Evolutionary conservation across 2,329 filamentous ascomycete genomes (phyloP), one percentile per base, ranked within the genome.

Genomic region (Sporothrix humicola): DNA sequence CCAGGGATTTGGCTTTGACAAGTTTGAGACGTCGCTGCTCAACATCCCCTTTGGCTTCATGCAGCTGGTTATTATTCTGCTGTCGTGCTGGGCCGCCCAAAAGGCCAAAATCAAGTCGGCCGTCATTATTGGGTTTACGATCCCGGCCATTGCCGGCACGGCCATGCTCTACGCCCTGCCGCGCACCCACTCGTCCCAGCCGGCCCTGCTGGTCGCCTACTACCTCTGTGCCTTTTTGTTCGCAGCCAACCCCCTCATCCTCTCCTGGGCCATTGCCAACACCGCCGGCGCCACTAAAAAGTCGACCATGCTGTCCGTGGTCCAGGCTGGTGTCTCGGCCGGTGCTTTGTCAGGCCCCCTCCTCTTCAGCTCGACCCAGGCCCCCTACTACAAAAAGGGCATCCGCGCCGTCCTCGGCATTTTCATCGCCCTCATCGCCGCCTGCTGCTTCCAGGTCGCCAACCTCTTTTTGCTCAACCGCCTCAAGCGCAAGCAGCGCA

Each of bases 181-280:
- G 42, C 82, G 85, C 46, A 78, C 78, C 0, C 77, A 80, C 0
- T 79, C 81, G 0, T 85, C n/a, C 82, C 84, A 61, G 23, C 83
- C 84, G 0, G 81, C 84, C 0, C 78, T 91, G 1, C 82, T 92
- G 2, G 86, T 84, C 0, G 89, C 0, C 92, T 61, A 61, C 58
- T 61, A 61, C 26, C 26, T 61, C 6, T 61, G 58, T 17, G 58
- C 58, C 58, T 61, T 92, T 79, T 82, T 92, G 9, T 92, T 89
- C 75, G 89, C 89, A 0, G 88, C 87, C 1, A 91, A 91, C 77
- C 90, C 90, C 0, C 82, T 93, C 10, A 87, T 91, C 37, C 87
- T 92, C 0, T 86, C 88, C 0, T 93, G 91, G 91, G 89, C 92
- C 73, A 85, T 92, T 6, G 89, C 87, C 8, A 93, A 93, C 79